These are phyloP conservation scores for Neurospora sp. DNA, from an alignment of 2,329 filamentous ascomycete genomes.

Conservation along the genomic window DNA sequence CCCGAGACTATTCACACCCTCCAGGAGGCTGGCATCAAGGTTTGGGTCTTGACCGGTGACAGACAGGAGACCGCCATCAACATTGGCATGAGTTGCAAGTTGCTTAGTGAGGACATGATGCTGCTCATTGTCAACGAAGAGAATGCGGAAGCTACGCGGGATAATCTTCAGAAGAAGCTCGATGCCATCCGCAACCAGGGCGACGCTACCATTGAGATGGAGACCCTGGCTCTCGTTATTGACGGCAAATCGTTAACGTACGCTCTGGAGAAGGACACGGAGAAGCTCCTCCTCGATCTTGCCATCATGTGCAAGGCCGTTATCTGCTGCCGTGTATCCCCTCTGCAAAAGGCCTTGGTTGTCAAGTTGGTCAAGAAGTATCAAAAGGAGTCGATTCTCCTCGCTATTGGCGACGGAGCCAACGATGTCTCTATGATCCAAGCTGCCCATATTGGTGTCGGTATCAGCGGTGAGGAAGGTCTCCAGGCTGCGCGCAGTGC, in stretches of 20 bases:
- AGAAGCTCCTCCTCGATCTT: slow-evolving; percentile 86
- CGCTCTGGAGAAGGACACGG: slow-evolving; percentile 85
- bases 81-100: slow-evolving; percentile 98
- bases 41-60: slow-evolving; percentile 97
- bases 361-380: slow-evolving; percentile 95
- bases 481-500: slow-evolving; percentile 92
- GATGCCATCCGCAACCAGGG: slow-evolving; percentile 81
- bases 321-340: slow-evolving; percentile 94
- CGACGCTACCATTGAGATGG: slow-evolving; percentile 65
- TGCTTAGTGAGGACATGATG: slow-evolving; percentile 98
- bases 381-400: slow-evolving; percentile 79
- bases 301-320: slow-evolving; percentile 98
- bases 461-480: slow-evolving; percentile 94
- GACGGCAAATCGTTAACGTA: slow-evolving; percentile 93
- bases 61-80: slow-evolving; percentile 98
- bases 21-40: slow-evolving; percentile 93
- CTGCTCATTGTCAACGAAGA: slow-evolving; percentile 95
- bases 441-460: slow-evolving; percentile 93
- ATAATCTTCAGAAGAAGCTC: slow-evolving; percentile 88
- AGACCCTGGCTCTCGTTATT: slow-evolving; percentile 84
- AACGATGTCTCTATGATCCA: slow-evolving; percentile 99
- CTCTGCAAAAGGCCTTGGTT: slow-evolving; percentile 91
- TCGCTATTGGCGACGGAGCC: slow-evolving; percentile 93
- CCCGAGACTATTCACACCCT: slow-evolving; percentile 97
- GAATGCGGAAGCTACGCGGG: slow-evolving; percentile 62